These are phyloP conservation scores for Hymenoscyphus linearis DNA, from an alignment of 2,329 filamentous ascomycete genomes.

Conservation along the genomic window DNA sequence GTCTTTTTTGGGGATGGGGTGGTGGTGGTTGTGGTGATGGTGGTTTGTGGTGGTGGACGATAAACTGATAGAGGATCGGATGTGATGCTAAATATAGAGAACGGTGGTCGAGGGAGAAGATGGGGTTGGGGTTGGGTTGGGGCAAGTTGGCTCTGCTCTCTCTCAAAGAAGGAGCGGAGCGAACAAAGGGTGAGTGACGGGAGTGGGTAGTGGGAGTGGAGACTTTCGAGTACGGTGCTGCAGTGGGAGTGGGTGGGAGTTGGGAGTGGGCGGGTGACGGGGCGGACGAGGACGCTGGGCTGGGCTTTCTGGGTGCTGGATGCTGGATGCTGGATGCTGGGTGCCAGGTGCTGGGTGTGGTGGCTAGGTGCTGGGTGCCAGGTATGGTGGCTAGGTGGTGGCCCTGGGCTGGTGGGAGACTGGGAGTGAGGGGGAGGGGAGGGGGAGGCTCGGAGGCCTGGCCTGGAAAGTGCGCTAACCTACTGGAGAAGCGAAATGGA, in stretches of 20 bases:
- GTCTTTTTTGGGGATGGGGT: constrained; percentile 4
- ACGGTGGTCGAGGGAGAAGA: constrained; percentile 10
- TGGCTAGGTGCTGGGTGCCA: no score
- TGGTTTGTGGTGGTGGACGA: constrained; percentile 16
- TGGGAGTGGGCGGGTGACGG: neutral
- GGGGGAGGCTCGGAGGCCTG: neutral
- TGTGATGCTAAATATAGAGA: constrained; percentile 29
- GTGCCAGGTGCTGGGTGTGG: neutral
- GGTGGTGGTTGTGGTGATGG: constrained; percentile 7
- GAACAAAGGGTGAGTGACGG: constrained; percentile 1
- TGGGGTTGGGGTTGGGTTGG: constrained; percentile 1
- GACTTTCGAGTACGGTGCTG: no score
- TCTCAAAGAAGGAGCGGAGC: neutral
- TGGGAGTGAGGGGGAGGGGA: neutral
- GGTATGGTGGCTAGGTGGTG: no score
- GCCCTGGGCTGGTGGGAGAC: no score
- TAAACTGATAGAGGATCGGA: constrained; percentile 26
- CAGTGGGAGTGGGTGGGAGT: neutral
- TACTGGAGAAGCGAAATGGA: neutral
- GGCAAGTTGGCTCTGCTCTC: neutral
- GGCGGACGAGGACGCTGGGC: neutral
- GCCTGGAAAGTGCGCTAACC: neutral
- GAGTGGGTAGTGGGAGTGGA: neutral
- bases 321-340: neutral
- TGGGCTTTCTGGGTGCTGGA: neutral